These are phyloP conservation scores for Clonostachys rhizophaga DNA, from an alignment of 2,329 filamentous ascomycete species.

Conservation along the genomic window DNA sequence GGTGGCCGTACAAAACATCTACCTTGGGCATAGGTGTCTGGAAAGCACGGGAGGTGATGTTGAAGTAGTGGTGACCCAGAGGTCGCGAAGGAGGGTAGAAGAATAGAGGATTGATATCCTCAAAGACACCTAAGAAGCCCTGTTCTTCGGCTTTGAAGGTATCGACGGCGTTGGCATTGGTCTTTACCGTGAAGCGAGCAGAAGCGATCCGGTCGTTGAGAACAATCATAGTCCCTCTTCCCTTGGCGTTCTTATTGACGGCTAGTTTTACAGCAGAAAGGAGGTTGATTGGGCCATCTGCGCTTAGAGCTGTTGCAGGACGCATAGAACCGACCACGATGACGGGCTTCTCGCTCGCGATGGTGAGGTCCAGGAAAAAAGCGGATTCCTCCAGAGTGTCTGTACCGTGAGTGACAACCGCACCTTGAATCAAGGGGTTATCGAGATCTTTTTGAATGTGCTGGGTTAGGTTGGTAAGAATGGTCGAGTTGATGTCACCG, in stretches of 20 bases:
- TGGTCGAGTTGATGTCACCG: constrained; percentile 38
- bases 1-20: constrained; percentile 51
- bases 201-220: constrained; percentile 56
- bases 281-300: constrained; percentile 60
- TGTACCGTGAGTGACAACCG: constrained; percentile 60
- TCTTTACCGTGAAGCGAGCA: constrained; percentile 57
- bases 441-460: constrained; percentile 43
- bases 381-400: constrained; percentile 61
- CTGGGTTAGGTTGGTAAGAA: constrained; percentile 41
- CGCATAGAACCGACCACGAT: constrained; percentile 60
- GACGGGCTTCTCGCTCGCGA: constrained; percentile 53
- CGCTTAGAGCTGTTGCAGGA: constrained; percentile 55
- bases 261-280: constrained; percentile 56
- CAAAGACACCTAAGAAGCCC: constrained; percentile 52
- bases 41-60: constrained; percentile 17
- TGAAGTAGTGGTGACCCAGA: constrained; percentile 37
- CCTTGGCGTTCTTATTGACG: constrained; percentile 31
- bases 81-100: constrained; percentile 49
- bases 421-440: constrained; percentile 34
- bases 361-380: constrained; percentile 56
- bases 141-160: constrained; percentile 55
- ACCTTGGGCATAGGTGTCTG: constrained; percentile 41
- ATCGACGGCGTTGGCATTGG: constrained; percentile 57
- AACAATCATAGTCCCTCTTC: constrained; percentile 54
- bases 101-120: constrained; percentile 54